Evolutionary conservation across 73 alveolate species (phyloP).

Genomic region (Paramecium primaurelia): DNA sequence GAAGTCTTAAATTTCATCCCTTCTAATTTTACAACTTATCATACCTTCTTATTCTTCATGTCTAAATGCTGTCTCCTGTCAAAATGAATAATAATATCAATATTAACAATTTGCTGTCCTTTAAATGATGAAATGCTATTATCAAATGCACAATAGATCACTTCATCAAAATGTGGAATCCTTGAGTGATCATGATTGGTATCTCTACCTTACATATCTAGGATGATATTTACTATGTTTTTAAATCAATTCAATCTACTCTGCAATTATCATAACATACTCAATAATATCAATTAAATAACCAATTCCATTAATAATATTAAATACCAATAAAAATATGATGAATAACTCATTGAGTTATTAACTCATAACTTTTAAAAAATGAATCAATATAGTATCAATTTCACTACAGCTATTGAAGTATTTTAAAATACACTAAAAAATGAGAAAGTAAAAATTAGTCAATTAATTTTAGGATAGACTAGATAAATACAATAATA

Average conservation of each 20-base stretch:
- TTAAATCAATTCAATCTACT: not conserved
- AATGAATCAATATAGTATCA: not conserved
- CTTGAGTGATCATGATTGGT: not conserved
- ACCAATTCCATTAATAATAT: not conserved
- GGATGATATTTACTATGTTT: not conserved
- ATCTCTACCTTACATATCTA: not conserved
- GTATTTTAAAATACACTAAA: not conserved
- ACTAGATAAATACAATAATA: not conserved
- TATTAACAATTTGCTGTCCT: not conserved
- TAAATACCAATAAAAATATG: not conserved
- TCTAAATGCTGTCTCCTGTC: not conserved
- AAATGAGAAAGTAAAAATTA: not conserved
- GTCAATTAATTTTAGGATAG: not conserved
- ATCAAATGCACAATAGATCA: not conserved
- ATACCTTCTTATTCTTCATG: not conserved
- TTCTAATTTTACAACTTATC: not conserved
- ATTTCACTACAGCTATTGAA: not conserved
- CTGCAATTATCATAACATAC: not conserved
- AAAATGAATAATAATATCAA: not conserved
- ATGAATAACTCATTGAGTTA: not conserved
- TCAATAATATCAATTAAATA: not conserved
- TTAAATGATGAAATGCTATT: not conserved
- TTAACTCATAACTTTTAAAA: not conserved
- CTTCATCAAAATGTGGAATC: not conserved
- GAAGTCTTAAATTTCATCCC: not conserved